A percentile compares a stretch with the other conserved stretches of the same genome.
phyloP scores from a whole-genome alignment of 345 rosid species.

The Gossypium ekmanianum region DNA sequence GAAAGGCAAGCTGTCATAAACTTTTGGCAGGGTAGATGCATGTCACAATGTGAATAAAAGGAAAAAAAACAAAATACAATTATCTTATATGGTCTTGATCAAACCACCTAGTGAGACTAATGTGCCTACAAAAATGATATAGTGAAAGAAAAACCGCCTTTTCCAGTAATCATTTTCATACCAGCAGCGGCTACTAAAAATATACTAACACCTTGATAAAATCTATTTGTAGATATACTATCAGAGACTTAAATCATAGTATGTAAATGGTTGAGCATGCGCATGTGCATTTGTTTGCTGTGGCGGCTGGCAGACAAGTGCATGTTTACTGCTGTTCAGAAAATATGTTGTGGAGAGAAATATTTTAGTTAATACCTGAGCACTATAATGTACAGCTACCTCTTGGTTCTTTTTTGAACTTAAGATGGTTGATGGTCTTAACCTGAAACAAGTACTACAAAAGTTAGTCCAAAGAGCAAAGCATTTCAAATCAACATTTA shows the following conservation, averaged over 20 bases:
- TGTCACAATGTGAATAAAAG: neutral
- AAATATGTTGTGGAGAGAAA: neutral
- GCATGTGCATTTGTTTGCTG: neutral
- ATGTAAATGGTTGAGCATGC: neutral
- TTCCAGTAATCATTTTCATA: neutral
- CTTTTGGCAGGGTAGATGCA: neutral
- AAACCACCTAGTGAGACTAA: neutral
- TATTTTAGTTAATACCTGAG: conserved; percentile 45
- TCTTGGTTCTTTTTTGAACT: conserved; percentile 61
- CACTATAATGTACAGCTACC: conserved; percentile 32
- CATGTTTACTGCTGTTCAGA: neutral
- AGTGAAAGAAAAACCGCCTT: neutral
- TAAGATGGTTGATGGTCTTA: conserved; percentile 50
- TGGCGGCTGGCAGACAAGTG: neutral
- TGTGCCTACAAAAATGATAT: neutral
- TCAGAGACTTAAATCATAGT: neutral
- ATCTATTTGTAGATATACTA: neutral
- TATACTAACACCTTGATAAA: neutral
- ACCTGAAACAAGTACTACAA: conserved; percentile 35
- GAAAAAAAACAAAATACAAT: neutral
- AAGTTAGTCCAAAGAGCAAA: conserved; percentile 7
- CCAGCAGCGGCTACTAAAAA: neutral
- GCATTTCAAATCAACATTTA: conserved; percentile 3
- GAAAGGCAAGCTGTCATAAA: neutral
- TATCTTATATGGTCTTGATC: conserved; percentile 4